Conservation (phyloP, 164 flowering plant genomes). For the Nelumbo lutea region DNA sequence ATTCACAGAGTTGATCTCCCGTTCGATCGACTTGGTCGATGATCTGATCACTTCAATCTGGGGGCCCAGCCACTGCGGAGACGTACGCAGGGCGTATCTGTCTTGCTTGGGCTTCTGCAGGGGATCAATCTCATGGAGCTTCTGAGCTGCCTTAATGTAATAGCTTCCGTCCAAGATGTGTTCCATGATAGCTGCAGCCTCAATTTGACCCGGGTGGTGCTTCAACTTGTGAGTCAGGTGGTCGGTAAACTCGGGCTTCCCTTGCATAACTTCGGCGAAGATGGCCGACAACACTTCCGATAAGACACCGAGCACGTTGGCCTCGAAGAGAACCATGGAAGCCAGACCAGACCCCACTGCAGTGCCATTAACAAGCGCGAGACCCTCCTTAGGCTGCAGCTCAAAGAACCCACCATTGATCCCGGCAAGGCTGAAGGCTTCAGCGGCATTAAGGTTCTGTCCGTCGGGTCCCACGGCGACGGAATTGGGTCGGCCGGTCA, state of each 20-base stretch:
- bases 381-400: conserved; percentile 37
- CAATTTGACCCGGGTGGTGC: conserved; percentile 47
- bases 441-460: conserved; percentile 18
- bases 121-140: conserved; percentile 26
- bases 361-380: conserved; percentile 41
- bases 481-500: conserved; percentile 34
- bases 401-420: conserved; percentile 23
- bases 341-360: conserved; percentile 41
- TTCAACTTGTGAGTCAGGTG: conserved; percentile 36
- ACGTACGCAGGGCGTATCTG: conserved; percentile 35
- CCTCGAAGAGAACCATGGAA: conserved; percentile 35
- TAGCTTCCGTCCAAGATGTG: conserved; percentile 27
- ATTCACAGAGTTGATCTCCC: conserved; percentile 44
- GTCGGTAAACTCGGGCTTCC: conserved; percentile 37
- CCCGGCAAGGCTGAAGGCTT: conserved; percentile 30
- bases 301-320: conserved; percentile 28
- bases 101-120: conserved; percentile 40
- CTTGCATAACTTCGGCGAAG: conserved; percentile 36
- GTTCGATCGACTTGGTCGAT: conserved; percentile 29
- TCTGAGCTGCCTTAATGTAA: conserved; percentile 29
- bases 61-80: conserved; percentile 47
- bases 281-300: conserved; percentile 35
- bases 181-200: conserved; percentile 43
- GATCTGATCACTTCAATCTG: conserved; percentile 36
- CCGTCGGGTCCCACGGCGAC: conserved; percentile 18